Percentiles rank a stretch among this genome's conserved stretches.
Evolutionary conservation across 345 rosid genomes (phyloP).

Genomic region (Xanthoceras sorbifolium): DNA sequence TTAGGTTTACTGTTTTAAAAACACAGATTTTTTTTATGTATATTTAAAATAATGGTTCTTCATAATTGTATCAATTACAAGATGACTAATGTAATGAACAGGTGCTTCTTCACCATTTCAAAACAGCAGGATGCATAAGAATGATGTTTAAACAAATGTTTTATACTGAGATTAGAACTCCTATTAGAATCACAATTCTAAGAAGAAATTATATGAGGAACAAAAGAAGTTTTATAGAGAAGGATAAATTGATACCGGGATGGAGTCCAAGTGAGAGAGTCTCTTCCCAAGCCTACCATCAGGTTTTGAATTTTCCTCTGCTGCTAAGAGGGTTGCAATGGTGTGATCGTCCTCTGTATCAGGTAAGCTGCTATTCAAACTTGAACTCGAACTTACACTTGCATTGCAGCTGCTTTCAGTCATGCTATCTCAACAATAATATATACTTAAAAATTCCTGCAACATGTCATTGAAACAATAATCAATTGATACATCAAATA

Average conservation of each 20-base stretch:
- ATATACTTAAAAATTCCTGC: not conserved
- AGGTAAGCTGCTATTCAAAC: conserved; percentile 67
- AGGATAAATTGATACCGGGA: conserved; percentile 53
- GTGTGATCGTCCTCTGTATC: conserved; percentile 88
- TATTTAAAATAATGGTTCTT: not conserved
- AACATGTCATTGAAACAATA: not conserved
- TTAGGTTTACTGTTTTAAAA: too few relatives aligned
- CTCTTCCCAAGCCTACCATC: conserved; percentile 72
- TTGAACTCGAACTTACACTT: conserved; percentile 81
- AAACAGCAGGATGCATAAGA: not conserved
- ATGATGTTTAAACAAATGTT: not conserved
- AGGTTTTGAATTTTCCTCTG: conserved; percentile 51
- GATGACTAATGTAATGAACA: not conserved
- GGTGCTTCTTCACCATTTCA: not conserved
- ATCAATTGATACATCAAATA: not conserved
- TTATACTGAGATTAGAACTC: too few relatives aligned
- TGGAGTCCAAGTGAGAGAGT: conserved; percentile 85
- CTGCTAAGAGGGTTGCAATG: conserved; percentile 72
- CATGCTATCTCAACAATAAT: conserved; percentile 40
- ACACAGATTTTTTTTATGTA: not conserved
- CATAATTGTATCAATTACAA: not conserved
- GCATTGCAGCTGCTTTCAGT: conserved; percentile 52
- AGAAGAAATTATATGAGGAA: not conserved
- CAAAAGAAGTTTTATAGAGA: not conserved
- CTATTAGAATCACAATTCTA: not conserved